Evolutionary conservation across 1,284 basidiomycete genomes (phyloP), one percentile per base, ranked within the genome.

Genomic region (Marasmius fiardii): DNA sequence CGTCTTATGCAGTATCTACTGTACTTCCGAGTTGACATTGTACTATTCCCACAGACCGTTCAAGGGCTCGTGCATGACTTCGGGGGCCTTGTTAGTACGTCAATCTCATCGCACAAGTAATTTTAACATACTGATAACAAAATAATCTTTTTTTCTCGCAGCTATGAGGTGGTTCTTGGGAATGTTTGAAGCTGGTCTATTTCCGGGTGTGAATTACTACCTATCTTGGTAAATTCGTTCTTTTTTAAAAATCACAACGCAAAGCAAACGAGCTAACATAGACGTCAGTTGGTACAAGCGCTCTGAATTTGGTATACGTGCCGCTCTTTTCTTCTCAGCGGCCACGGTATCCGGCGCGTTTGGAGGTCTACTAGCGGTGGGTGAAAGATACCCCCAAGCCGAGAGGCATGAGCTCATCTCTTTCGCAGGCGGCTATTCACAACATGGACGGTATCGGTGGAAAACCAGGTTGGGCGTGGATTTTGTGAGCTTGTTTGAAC

Each of bases 321-420:
- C 84, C 11, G 86, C 88, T 1, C 67, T 89, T 20, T 90, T 90
- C 72, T 90, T 90, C 72, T 86, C 86, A 0, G 86, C 86, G 7
- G 86, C 86, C 0, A 87, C 84, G 2, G 77, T 87, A 1, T 84
- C 86, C 2, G 87, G 87, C 18, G 86, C 86, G 18, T 88, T 89
- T 60, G 85, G 86, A 53, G 84, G 84, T 41, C 70, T 87, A 23
- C 78, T 88, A 49, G 85, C 83, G 41, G 85, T 86, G 67, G 58
- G 79, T 65, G n/a, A 8, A 14, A 21, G 8, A 14, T n/a, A 21
- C 0, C 44, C 43, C 50, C 34, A 57, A 48, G 23, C 18, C 52
- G 35, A 33, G 23, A n/a, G 16, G 21, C 20, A 23, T 18, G 16
- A 48, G 21, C 14, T 21, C 49, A 43, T 12, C 16, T 55, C 21